A percentile compares a stretch with the other conserved stretches of the same genome.
Conservation (phyloP, 345 rosid genomes). For the Eucalyptus victrix region DNA sequence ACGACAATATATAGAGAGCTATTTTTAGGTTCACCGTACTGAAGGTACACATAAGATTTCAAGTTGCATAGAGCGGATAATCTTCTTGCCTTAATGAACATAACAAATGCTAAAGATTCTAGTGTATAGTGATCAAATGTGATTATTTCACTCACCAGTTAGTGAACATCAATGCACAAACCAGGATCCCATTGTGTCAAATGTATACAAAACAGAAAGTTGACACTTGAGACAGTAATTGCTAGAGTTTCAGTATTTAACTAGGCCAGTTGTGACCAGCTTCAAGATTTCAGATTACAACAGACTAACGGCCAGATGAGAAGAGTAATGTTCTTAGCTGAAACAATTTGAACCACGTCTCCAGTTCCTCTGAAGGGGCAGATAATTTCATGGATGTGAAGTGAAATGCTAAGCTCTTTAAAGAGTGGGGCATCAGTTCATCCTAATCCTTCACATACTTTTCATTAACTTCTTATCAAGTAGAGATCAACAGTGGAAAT, state of each 20-base stretch:
- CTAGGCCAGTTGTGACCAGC: background rate
- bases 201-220: background rate
- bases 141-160: background rate
- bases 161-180: background rate
- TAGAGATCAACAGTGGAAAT: background rate
- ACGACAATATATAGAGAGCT: background rate
- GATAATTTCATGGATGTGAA: background rate
- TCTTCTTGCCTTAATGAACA: background rate
- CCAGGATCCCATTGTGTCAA: background rate
- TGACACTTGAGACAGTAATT: background rate
- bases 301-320: background rate
- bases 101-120: background rate
- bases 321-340: background rate
- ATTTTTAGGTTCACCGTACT: background rate
- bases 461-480: background rate
- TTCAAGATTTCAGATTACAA: background rate
- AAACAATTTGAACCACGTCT: background rate
- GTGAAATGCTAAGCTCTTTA: background rate
- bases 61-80: background rate
- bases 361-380: background rate
- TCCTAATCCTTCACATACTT: background rate
- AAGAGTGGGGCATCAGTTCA: background rate
- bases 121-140: background rate
- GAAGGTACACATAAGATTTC: background rate
- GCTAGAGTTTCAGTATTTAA: background rate